These are phyloP conservation scores for Blakeslea trispora DNA, from an alignment of 371 early-diverging fungal species.

Conservation along the genomic window DNA sequence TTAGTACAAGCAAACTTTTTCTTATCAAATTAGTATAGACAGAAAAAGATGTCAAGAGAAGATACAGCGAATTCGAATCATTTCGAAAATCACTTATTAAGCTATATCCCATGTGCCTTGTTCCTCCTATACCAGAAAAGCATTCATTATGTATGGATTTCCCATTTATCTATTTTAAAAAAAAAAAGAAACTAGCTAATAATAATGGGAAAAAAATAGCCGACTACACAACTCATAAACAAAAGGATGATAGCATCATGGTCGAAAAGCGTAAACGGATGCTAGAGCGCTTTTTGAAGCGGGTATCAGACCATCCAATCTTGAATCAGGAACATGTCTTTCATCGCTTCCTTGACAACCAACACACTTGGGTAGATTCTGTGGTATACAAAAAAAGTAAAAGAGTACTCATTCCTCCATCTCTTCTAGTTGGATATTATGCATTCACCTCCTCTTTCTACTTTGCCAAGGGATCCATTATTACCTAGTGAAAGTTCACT, in stretches of 20 bases:
- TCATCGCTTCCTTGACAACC: conserved; percentile 83
- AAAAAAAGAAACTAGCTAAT: conserved; percentile 8
- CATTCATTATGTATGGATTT: conserved; percentile 72
- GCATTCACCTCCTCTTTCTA: conserved; percentile 53
- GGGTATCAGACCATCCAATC: conserved; percentile 82
- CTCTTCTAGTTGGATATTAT: conserved; percentile 11
- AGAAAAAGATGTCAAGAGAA: background rate
- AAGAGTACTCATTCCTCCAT: background rate
- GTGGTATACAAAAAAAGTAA: too few relatives aligned
- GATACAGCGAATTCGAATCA: conserved; percentile 1
- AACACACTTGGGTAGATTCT: conserved; percentile 55
- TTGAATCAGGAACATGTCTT: conserved; percentile 82
- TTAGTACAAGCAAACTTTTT: background rate
- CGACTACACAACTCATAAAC: conserved; percentile 75
- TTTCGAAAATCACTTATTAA: conserved; percentile 43
- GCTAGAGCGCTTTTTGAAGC: conserved; percentile 87
- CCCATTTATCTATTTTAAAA: background rate
- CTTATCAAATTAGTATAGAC: background rate
- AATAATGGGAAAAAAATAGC: conserved; percentile 37
- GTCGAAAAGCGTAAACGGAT: conserved; percentile 87
- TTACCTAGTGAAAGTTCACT: conserved; percentile 22
- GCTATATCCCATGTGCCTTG: conserved; percentile 79
- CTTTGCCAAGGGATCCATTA: conserved; percentile 63
- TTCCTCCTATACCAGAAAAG: conserved; percentile 97
- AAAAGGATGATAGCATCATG: conserved; percentile 78